Evolutionary conservation across 2,329 filamentous ascomycete species (phyloP).

Genomic region (Xylariaceae sp.): DNA sequence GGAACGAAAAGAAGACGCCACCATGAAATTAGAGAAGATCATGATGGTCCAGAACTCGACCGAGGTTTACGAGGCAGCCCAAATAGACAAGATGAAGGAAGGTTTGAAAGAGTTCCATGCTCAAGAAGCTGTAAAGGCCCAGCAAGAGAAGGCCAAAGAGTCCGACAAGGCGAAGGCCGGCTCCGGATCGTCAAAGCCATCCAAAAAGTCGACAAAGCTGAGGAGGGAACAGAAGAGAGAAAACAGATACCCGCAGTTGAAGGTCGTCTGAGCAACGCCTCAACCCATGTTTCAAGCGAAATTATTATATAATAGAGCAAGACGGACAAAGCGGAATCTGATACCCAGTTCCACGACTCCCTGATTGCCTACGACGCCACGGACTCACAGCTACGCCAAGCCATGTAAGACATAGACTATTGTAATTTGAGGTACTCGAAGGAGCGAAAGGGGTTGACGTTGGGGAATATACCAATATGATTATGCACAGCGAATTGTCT

Average conservation of each 20-base stretch:
- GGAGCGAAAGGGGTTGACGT: too few species aligned
- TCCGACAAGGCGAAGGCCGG: conserved; percentile 1
- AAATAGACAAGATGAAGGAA: conserved; percentile 30
- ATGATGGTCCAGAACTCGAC: conserved; percentile 29
- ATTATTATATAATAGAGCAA: conserved; percentile 9
- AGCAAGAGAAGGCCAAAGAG: conserved; percentile 15
- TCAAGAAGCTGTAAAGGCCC: conserved; percentile 16
- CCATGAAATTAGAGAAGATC: conserved; percentile 22
- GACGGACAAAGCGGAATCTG: conserved; percentile 9
- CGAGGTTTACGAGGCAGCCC: conserved; percentile 21
- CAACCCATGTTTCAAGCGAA: not conserved
- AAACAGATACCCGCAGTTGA: conserved; percentile 18
- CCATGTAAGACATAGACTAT: too few species aligned
- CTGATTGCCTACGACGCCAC: too few species aligned
- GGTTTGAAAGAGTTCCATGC: conserved; percentile 22
- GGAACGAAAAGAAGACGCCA: conserved; percentile 28
- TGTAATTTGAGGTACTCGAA: too few species aligned
- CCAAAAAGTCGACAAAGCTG: conserved; percentile 15
- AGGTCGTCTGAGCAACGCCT: too few species aligned
- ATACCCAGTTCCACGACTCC: too few species aligned
- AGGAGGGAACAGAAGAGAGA: conserved; percentile 12
- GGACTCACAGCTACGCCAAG: too few species aligned
- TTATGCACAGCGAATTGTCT: too few species aligned
- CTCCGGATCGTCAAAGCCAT: conserved; percentile 5
- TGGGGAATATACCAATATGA: too few species aligned